A percentile compares a stretch with the other conserved stretches of the same genome.
These are phyloP conservation scores for Botrytis galanthina DNA, from an alignment of 2,329 filamentous ascomycete genomes.

Conservation along the genomic window DNA sequence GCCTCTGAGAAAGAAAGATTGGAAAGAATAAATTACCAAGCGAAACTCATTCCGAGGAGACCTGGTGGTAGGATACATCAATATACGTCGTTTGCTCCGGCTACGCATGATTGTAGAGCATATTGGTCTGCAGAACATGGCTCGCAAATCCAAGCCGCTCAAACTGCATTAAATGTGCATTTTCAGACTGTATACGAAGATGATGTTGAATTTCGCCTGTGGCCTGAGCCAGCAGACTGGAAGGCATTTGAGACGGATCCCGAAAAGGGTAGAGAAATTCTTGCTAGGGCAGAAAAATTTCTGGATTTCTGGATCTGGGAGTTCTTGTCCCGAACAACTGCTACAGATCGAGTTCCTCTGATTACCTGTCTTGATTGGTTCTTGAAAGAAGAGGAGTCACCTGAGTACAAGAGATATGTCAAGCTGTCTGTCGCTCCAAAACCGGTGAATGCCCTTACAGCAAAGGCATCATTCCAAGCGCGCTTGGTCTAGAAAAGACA, in stretches of 20 bases:
- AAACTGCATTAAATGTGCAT: not conserved
- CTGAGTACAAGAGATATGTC: not conserved
- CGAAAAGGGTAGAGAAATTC: not conserved
- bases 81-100: not conserved
- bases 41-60: not conserved
- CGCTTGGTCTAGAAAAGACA: too few relatives aligned
- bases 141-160: not conserved
- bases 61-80: not conserved
- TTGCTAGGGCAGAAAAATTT: not conserved
- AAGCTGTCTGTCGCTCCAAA: not conserved
- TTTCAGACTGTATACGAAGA: not conserved
- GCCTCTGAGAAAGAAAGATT: accelerated
- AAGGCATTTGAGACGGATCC: not conserved
- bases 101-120: not conserved
- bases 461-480: not conserved
- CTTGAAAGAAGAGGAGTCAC: not conserved
- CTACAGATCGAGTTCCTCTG: not conserved
- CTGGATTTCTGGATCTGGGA: not conserved
- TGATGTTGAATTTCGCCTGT: not conserved
- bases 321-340: not conserved
- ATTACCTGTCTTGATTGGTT: not conserved
- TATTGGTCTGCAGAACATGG: not conserved
- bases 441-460: not conserved
- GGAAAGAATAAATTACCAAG: not conserved
- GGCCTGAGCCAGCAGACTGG: not conserved